Evolutionary conservation across 306 rosid genomes (phyloP).

Genomic region (Trifolium subterraneum): DNA sequence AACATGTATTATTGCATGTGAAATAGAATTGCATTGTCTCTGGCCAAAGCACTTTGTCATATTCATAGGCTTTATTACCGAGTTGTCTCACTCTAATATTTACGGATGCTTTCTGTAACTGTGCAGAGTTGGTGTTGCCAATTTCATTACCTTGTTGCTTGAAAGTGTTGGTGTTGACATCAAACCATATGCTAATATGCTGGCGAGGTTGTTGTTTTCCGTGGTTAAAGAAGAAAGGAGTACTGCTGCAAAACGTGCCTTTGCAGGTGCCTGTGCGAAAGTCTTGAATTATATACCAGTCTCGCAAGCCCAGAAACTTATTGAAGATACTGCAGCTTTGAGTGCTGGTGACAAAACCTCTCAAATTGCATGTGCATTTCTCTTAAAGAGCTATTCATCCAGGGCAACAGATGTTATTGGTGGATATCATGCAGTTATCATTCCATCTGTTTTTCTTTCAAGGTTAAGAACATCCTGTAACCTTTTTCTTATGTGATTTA

Average conservation of each 20-base stretch:
- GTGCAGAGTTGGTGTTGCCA: slow-evolving; percentile 97
- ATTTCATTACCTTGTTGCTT: slow-evolving; percentile 75
- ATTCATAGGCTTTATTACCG: slow-evolving; percentile 11
- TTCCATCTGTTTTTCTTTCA: slow-evolving; percentile 84
- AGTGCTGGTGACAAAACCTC: slow-evolving; percentile 80
- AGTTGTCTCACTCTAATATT: slow-evolving; percentile 30
- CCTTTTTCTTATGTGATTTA: slow-evolving; percentile 26
- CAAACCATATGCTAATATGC: slow-evolving; percentile 77
- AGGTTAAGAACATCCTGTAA: slow-evolving; percentile 59
- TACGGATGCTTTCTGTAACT: slow-evolving; percentile 16
- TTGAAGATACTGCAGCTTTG: slow-evolving; percentile 83
- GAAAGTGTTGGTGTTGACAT: slow-evolving; percentile 83
- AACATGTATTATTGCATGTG: neutral
- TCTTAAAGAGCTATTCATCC: slow-evolving; percentile 79
- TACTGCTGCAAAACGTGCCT: slow-evolving; percentile 83
- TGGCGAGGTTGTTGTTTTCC: slow-evolving; percentile 80
- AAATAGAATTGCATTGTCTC: neutral
- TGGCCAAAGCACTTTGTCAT: slow-evolving; percentile 21
- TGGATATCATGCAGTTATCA: slow-evolving; percentile 72
- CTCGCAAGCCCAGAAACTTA: slow-evolving; percentile 75
- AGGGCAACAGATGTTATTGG: slow-evolving; percentile 80
- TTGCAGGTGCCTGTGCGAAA: slow-evolving; percentile 82
- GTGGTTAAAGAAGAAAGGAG: slow-evolving; percentile 89
- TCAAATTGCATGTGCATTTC: slow-evolving; percentile 86
- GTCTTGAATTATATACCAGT: slow-evolving; percentile 65